Evolutionary conservation across 169 alveolate species (phyloP).

Genomic region (Cryptosporidium xiaoi): DNA sequence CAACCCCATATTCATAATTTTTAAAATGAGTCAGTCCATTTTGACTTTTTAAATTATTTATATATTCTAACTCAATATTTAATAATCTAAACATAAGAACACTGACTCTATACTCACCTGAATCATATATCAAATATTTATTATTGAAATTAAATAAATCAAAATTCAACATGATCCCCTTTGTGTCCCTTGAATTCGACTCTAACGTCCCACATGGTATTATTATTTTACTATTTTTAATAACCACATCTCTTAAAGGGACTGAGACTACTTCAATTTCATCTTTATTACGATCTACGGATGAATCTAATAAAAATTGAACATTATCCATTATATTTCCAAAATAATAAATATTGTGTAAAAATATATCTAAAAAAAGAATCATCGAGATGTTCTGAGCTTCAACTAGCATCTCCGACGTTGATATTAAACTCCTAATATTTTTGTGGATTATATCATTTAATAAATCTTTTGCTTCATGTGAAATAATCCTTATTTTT

Average conservation of each 20-base stretch:
- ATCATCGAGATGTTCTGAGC: conserved; percentile 15
- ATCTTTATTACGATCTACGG: neutral
- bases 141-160: conserved; percentile 49
- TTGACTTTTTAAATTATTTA: neutral
- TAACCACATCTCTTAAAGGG: conserved; percentile 13
- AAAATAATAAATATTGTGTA: conserved; percentile 58
- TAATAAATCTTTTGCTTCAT: neutral
- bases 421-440: neutral
- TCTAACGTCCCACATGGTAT: conserved; percentile 32
- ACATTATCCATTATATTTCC: conserved; percentile 28
- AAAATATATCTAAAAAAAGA: conserved; percentile 33
- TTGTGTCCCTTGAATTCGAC: neutral
- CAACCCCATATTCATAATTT: no score
- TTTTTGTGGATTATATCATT: conserved; percentile 8
- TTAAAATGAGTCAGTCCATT: neutral
- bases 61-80: conserved; percentile 1
- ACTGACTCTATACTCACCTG: neutral
- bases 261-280: neutral
- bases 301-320: neutral
- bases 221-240: conserved; percentile 27
- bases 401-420: conserved; percentile 53
- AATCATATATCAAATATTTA: conserved; percentile 5
- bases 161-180: neutral
- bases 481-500: conserved; percentile 18
- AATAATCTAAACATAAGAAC: conserved; percentile 15